phyloP scores from a whole-genome alignment of 495 filamentous ascomycete species.

The Trichocladium uniseriatum region DNA sequence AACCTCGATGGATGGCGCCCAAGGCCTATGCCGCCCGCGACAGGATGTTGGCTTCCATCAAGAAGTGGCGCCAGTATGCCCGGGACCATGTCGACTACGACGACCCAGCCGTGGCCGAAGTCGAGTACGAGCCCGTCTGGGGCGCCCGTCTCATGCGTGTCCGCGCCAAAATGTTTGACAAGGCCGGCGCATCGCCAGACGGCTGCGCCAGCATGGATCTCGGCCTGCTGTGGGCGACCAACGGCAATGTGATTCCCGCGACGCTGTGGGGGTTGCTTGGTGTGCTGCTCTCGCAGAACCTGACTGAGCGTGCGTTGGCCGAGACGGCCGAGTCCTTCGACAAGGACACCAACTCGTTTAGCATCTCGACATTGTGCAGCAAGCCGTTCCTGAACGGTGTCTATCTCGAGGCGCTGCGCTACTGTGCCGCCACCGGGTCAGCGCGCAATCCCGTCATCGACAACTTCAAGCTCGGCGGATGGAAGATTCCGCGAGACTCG shows the following conservation, averaged over 20 bases:
- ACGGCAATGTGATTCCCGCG: slow-evolving; percentile 17
- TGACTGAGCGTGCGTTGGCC: slow-evolving; percentile 9
- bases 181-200: slow-evolving; percentile 3
- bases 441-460: slow-evolving; percentile 11
- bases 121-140: slow-evolving; percentile 20
- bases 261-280: slow-evolving; percentile 18
- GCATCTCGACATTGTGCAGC: slow-evolving; percentile 10
- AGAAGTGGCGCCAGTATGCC: slow-evolving; percentile 15
- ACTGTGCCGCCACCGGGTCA: slow-evolving; percentile 9
- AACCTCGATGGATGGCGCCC: slow-evolving; percentile 18
- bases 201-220: slow-evolving; percentile 11
- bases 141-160: slow-evolving; percentile 17
- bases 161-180: slow-evolving; percentile 2
- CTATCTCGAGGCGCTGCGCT: slow-evolving; percentile 19
- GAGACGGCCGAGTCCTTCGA: slow-evolving; percentile 9
- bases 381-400: slow-evolving; percentile 18
- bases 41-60: slow-evolving; percentile 6
- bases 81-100: slow-evolving; percentile 1
- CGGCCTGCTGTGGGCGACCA: slow-evolving; percentile 23
- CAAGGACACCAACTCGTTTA: not conserved
- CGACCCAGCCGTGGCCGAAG: slow-evolving; percentile 5
- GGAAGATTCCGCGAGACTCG: slow-evolving; percentile 13
- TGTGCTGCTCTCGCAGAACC: slow-evolving; percentile 3
- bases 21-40: slow-evolving; percentile 13
- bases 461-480: slow-evolving; percentile 16